These are phyloP conservation scores for Hemileia vastatrix DNA, from an alignment of 1,284 basidiomycete genomes.

Conservation along the genomic window DNA sequence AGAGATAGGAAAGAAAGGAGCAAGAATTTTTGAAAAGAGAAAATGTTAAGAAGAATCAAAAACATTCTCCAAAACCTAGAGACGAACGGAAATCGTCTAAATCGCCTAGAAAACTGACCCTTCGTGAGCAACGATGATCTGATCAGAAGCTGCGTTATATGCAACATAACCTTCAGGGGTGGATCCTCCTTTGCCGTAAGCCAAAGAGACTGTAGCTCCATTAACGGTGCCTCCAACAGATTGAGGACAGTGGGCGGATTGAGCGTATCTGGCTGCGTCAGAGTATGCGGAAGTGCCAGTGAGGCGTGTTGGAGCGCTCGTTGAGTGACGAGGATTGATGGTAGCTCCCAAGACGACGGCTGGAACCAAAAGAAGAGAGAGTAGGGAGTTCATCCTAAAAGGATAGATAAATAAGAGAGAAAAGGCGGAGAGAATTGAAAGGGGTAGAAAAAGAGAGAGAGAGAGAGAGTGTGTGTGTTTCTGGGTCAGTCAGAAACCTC, in stretches of 20 bases:
- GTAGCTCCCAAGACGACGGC: not conserved
- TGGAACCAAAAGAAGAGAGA: not conserved
- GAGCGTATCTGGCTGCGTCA: slow-evolving; percentile 28
- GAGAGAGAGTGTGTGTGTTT: not conserved
- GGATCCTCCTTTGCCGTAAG: slow-evolving; percentile 29
- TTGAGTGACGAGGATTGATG: not conserved
- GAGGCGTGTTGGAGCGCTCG: not conserved
- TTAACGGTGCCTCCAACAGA: slow-evolving; percentile 27
- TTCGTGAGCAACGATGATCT: slow-evolving; percentile 33
- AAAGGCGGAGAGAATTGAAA: not conserved
- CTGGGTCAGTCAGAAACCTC: no score
- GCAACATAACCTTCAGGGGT: slow-evolving; percentile 30
- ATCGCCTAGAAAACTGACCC: slow-evolving; percentile 28
- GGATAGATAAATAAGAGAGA: not conserved
- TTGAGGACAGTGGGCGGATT: slow-evolving; percentile 28
- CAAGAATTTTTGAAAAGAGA: no score
- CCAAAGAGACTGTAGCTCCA: slow-evolving; percentile 31
- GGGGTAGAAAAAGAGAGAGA: not conserved
- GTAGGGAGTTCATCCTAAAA: not conserved
- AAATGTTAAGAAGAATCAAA: no score
- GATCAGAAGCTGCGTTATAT: slow-evolving; percentile 28
- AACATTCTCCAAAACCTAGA: no score
- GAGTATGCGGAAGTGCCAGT: not conserved
- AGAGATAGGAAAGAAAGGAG: not conserved
- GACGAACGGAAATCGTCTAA: no score